Base-by-base conservation (phyloP, 805 yeast species). In the Cyberlindnera japonica region DNA sequence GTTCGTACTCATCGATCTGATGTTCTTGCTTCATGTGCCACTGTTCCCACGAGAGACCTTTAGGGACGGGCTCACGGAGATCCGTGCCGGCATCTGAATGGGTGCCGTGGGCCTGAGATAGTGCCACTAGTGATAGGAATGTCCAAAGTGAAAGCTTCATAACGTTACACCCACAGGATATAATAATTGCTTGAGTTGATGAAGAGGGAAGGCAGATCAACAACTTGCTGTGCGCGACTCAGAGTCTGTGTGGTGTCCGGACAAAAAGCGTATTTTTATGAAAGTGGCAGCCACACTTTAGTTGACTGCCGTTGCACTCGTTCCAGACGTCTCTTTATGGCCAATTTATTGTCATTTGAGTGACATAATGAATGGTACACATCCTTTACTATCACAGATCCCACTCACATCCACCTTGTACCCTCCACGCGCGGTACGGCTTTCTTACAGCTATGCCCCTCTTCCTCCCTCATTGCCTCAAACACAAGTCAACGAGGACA, bases 21-120 rank as follows among this genome's bases (percentile, higher is more conserved):
- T 91, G 97, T 64, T 91, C 98, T 50, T 78, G 80, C 51, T 75
- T 69, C 97, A 91, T 90, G 61, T 91, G 98, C 85, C 90, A 83
- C 51, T 75, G 74, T 54, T 83, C 87, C 95, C 95, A 86, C 14
- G 76, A 62, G 26, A 77, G 52, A 1, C 75, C 79, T 10, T 62
- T 63, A 3, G 88, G 88, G 20, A 68, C 69, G 13, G 48, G 41
- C 42, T 74, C 55, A 11, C 40, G 40, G 7, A 56, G 37, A 23
- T 51, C 49, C 8, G 58, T 55, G 11, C 41, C 48, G 10, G 30
- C 34, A 6, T 44, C 44, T n/a, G n/a, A n/a, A 13, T 48, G 51
- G 14, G 45, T 31, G 2, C 51, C 54, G 32, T 54, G 59, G 6
- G 51, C 52, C 6, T 36, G 4, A 2, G 40, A 40, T 2, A 26